Percentiles rank a stretch among this genome's conserved stretches.
phyloP scores from a whole-genome alignment of 2,329 filamentous ascomycete genomes.

The Pseudopithomyces maydicus region DNA sequence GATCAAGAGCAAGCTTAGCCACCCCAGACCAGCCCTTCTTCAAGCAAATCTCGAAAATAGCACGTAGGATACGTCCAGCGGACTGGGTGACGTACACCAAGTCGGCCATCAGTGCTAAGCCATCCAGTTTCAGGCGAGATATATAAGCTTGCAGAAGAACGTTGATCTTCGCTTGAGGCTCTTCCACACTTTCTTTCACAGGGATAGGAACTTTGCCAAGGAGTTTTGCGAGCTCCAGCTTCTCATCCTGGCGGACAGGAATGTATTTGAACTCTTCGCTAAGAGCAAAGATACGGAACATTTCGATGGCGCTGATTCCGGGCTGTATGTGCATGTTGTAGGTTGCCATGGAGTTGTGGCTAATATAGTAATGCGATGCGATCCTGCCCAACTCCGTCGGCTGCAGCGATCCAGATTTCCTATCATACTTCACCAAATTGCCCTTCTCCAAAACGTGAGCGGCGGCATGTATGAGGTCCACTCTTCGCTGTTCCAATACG shows the following conservation, averaged over 20 bases:
- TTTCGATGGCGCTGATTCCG: constrained; percentile 88
- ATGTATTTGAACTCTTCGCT: constrained; percentile 99
- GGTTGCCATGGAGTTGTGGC: constrained; percentile 92
- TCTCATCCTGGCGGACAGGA: constrained; percentile 95
- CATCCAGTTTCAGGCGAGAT: constrained; percentile 90
- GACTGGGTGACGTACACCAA: constrained; percentile 99
- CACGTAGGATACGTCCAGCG: constrained; percentile 91
- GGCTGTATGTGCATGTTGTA: constrained; percentile 96
- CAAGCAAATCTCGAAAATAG: constrained; percentile 95
- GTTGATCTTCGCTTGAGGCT: constrained; percentile 97
- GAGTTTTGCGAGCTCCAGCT: constrained; percentile 91
- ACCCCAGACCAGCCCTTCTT: constrained; percentile 96
- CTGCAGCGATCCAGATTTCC: constrained; percentile 85
- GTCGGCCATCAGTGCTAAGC: constrained; percentile 94
- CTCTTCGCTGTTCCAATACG: constrained; percentile 90
- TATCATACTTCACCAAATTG: constrained; percentile 91
- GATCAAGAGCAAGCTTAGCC: constrained; percentile 86
- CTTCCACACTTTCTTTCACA: constrained; percentile 96
- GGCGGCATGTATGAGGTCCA: constrained; percentile 96
- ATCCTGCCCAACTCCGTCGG: constrained; percentile 94
- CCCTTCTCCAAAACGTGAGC: constrained; percentile 85
- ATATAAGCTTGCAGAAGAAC: constrained; percentile 96
- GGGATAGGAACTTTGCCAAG: constrained; percentile 90
- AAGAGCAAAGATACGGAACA: constrained; percentile 94
- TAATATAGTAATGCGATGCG: constrained; percentile 98